Percentiles rank a stretch among this genome's conserved stretches.
Conservation (phyloP, 108 stramenopile species). For the Nitzschia sp. region DNA sequence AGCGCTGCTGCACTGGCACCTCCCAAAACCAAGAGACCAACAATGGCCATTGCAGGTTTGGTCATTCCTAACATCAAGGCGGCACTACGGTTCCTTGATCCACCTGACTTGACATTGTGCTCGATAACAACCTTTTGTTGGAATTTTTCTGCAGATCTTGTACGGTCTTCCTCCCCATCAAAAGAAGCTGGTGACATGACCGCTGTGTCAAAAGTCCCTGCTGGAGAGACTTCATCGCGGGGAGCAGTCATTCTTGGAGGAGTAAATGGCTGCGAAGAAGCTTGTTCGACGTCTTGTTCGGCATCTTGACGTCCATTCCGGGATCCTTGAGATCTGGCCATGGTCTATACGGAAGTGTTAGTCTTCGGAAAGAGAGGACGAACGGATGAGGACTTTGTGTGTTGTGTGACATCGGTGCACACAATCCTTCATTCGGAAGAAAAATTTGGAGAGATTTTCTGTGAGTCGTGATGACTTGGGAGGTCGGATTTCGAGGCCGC, state of each 20-base stretch:
- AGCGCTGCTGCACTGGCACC: conserved; percentile 4
- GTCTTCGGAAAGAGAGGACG: too few relatives aligned
- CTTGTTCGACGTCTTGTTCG: conserved; percentile 3
- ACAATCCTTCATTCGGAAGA: neutral
- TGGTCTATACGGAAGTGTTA: neutral
- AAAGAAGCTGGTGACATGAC: conserved; percentile 16
- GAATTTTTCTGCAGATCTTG: neutral
- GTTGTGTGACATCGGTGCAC: conserved; percentile 1
- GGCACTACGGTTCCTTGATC: neutral
- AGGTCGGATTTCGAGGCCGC: too few relatives aligned
- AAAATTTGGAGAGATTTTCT: neutral
- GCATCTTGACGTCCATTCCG: neutral
- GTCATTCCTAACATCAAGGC: conserved; percentile 14
- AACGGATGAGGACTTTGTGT: neutral
- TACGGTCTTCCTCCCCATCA: conserved; percentile 1
- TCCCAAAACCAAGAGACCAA: conserved; percentile 4
- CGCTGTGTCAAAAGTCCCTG: conserved; percentile 21
- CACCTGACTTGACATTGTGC: conserved; percentile 5
- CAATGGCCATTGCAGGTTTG: conserved; percentile 16
- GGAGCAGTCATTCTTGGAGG: conserved; percentile 1
- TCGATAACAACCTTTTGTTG: conserved; percentile 8
- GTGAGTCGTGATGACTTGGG: neutral
- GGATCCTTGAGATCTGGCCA: neutral
- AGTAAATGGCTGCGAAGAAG: conserved; percentile 3
- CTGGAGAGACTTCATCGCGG: conserved; percentile 18